Evolutionary conservation across 73 alveolate species (phyloP).

Genomic region (Stentor coeruleus): DNA sequence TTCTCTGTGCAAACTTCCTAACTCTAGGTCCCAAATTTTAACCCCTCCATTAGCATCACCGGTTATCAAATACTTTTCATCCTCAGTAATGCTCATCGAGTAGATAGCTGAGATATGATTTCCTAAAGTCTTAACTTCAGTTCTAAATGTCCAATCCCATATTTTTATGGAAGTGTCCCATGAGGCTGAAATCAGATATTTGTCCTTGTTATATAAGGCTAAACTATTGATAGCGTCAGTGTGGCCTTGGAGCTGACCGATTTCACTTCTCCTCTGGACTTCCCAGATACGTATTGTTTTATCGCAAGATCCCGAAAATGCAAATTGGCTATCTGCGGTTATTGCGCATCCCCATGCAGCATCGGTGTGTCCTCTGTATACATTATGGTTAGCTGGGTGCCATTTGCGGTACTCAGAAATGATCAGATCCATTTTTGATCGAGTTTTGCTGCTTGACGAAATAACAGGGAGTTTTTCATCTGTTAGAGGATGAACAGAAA

Average conservation of each 20-base stretch:
- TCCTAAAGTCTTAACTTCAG: no score
- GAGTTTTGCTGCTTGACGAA: no score
- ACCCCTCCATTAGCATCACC: no score
- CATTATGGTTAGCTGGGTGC: not conserved
- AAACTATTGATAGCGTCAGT: not conserved
- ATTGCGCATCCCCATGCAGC: not conserved
- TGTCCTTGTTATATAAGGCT: not conserved
- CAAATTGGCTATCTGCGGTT: not conserved
- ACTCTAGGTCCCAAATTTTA: no score
- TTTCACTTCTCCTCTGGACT: not conserved
- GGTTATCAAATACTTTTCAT: no score
- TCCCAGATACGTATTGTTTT: slow-evolving; percentile 8
- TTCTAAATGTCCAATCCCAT: not conserved
- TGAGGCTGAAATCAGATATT: not conserved
- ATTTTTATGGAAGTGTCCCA: not conserved
- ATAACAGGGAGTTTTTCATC: no score
- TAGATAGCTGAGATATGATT: no score
- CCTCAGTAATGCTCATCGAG: no score
- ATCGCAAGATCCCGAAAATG: slow-evolving; percentile 13
- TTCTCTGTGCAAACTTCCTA: no score
- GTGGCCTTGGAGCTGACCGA: not conserved
- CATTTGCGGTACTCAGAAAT: not conserved
- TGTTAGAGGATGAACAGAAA: no score
- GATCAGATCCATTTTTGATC: not conserved
- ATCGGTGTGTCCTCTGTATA: not conserved